These are phyloP conservation scores for Paecilomyces variotii DNA, from an alignment of 2,329 filamentous ascomycete genomes.

Conservation along the genomic window DNA sequence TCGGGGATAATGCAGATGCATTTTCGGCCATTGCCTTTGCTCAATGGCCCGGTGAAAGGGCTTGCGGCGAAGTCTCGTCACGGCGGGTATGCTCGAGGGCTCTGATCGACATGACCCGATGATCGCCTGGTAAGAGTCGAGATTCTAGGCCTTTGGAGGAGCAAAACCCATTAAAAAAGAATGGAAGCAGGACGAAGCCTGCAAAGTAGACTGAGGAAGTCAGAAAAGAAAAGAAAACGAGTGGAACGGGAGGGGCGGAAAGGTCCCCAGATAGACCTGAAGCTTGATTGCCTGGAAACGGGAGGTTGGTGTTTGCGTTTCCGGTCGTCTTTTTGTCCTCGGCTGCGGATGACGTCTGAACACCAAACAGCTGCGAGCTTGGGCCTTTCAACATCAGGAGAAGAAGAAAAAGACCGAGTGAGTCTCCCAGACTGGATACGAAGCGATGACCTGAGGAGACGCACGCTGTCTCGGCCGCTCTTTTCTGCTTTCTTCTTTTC, in stretches of 20 bases:
- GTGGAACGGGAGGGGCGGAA: neutral
- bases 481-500: conserved; percentile 10
- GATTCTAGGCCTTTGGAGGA: neutral
- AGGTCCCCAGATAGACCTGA: neutral
- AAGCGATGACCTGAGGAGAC: conserved; percentile 5
- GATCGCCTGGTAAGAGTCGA: conserved; percentile 3
- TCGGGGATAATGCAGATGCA: conserved; percentile 16
- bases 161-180: neutral
- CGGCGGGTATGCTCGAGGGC: conserved; percentile 2
- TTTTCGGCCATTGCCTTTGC: conserved; percentile 24
- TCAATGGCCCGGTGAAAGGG: conserved; percentile 11
- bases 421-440: neutral
- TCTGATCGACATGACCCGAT: conserved; percentile 17
- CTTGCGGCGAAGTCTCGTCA: conserved; percentile 9
- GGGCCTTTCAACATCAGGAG: neutral
- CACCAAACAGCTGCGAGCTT: neutral
- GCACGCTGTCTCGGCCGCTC: conserved; percentile 14
- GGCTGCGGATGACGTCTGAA: conserved; percentile 19
- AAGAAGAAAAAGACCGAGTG: neutral
- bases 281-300: neutral
- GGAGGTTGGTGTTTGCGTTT: neutral
- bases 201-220: neutral
- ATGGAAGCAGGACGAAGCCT: neutral
- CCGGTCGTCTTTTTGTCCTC: conserved; percentile 2
- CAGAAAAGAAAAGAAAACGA: neutral